Evolutionary conservation across 495 filamentous ascomycete species (phyloP).

Genomic region (Tetracladium setigerum): DNA sequence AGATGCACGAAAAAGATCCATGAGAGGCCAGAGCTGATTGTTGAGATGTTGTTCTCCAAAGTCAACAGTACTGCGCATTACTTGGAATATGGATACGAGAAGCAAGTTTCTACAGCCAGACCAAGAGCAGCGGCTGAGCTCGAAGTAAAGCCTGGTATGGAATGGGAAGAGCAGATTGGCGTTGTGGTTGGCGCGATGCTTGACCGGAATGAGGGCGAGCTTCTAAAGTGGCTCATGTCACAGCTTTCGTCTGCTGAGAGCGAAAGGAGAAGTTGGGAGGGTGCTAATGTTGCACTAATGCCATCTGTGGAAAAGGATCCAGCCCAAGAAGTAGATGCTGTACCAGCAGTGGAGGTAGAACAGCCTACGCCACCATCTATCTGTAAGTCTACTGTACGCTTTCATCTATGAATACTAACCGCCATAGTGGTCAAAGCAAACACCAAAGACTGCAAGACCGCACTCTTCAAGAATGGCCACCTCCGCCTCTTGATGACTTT

Average conservation of each 20-base stretch:
- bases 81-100: constrained; percentile 85
- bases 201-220: constrained; percentile 64
- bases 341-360: constrained; percentile 15
- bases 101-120: constrained; percentile 54
- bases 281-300: constrained; percentile 49
- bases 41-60: constrained; percentile 93
- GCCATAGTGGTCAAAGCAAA: constrained; percentile 55
- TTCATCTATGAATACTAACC: constrained; percentile 7
- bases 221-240: constrained; percentile 75
- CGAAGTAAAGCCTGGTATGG: constrained; percentile 65
- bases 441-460: constrained; percentile 57
- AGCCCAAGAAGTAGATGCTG: constrained; percentile 18
- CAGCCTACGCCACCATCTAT: constrained; percentile 30
- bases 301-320: constrained; percentile 30
- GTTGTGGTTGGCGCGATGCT: constrained; percentile 72
- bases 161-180: constrained; percentile 60
- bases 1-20: constrained; percentile 72
- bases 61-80: constrained; percentile 75
- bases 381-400: constrained; percentile 29
- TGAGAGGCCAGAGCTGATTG: constrained; percentile 71
- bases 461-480: constrained; percentile 84
- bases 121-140: constrained; percentile 64
- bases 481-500: constrained; percentile 80
- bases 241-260: constrained; percentile 56
- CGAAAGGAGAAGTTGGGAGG: constrained; percentile 78